Percentiles rank a stretch among this genome's conserved stretches.
phyloP scores from a whole-genome alignment of 1,139 yeast species.

The Blastobotrys petasosporus region DNA sequence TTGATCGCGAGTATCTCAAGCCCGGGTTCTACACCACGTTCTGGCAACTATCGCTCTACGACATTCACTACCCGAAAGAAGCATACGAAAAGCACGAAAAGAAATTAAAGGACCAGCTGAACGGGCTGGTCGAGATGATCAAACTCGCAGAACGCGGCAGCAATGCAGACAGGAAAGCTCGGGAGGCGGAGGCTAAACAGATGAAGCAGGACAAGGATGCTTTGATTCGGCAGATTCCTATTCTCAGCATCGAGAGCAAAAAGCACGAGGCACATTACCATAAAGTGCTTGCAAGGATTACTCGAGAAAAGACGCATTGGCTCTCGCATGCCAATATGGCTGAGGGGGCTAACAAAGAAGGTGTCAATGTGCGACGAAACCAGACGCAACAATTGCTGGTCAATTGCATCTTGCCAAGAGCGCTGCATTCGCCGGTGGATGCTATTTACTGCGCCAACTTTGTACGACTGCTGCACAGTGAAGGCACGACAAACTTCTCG shows the following conservation, averaged over 20 bases:
- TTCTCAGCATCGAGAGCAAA: conserved; percentile 28
- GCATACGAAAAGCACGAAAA: conserved; percentile 48
- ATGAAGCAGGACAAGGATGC: conserved; percentile 20
- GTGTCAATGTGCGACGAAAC: conserved; percentile 25
- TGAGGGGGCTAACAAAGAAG: conserved; percentile 20
- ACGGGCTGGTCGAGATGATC: conserved; percentile 12
- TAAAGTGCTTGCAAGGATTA: conserved; percentile 29
- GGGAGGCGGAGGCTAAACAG: conserved; percentile 9
- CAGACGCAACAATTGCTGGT: conserved; percentile 46
- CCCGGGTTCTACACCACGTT: conserved; percentile 52
- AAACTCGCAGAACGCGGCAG: conserved; percentile 13
- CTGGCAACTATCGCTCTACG: conserved; percentile 75
- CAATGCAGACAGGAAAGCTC: conserved; percentile 9
- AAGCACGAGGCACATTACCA: conserved; percentile 35
- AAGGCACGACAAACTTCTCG: conserved; percentile 42
- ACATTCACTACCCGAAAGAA: conserved; percentile 51
- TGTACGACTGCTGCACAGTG: conserved; percentile 44
- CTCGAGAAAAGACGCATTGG: conserved; percentile 34
- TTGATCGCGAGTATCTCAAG: conserved; percentile 39
- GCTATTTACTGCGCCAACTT: conserved; percentile 69
- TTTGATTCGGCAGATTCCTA: conserved; percentile 21
- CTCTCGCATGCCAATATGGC: conserved; percentile 18
- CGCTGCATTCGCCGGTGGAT: conserved; percentile 75
- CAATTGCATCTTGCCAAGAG: conserved; percentile 68
- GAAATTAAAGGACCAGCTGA: conserved; percentile 19